phyloP scores from a whole-genome alignment of 140 eudicot genomes.

The Bidens hawaiensis region DNA sequence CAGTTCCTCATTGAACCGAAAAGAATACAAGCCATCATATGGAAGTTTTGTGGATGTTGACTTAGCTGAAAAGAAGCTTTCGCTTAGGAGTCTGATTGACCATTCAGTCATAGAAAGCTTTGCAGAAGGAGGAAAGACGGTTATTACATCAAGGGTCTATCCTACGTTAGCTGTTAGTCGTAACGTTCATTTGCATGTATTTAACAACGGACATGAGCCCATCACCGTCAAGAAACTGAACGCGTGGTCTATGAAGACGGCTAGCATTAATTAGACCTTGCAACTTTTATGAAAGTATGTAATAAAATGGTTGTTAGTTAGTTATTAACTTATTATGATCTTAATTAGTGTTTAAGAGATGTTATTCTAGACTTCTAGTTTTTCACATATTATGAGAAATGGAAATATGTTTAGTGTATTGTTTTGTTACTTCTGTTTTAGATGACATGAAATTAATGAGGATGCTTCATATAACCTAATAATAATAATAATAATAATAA shows the following conservation, averaged over 20 bases:
- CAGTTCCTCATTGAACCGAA: constrained; percentile 37
- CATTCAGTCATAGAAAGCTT: constrained; percentile 54
- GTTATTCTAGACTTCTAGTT: background rate
- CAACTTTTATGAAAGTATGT: background rate
- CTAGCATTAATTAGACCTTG: constrained; percentile 23
- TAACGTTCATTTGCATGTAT: constrained; percentile 36
- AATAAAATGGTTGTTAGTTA: background rate
- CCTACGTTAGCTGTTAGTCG: constrained; percentile 28
- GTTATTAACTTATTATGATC: background rate
- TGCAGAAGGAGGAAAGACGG: constrained; percentile 33
- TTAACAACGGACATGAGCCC: constrained; percentile 40
- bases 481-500: background rate
- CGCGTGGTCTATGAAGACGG: constrained; percentile 60
- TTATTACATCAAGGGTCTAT: constrained; percentile 43
- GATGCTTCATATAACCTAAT: background rate
- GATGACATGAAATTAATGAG: too few relatives aligned
- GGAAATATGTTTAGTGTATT: background rate
- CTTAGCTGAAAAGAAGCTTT: constrained; percentile 37
- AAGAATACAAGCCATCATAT: constrained; percentile 41
- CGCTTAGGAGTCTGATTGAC: constrained; percentile 50
- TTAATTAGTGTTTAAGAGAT: background rate
- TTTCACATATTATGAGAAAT: background rate
- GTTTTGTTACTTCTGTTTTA: background rate
- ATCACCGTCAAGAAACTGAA: constrained; percentile 29
- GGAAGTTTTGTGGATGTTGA: constrained; percentile 51